Base-by-base conservation (phyloP, 345 rosid genomes). In the Dimocarpus longan region DNA sequence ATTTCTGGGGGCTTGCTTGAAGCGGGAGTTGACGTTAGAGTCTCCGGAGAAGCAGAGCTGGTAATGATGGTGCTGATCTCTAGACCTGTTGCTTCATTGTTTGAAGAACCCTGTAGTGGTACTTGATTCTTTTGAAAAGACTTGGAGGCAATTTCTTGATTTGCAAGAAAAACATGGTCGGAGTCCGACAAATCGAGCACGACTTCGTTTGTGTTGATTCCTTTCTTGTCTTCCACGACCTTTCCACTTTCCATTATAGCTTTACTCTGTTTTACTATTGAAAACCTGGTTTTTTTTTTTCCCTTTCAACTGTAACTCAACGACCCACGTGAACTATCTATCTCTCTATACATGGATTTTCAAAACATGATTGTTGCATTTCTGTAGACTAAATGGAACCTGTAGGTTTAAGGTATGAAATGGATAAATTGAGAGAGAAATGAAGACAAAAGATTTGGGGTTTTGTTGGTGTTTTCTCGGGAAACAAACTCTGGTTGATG, bases 1-100 rank as follows among this genome's bases (percentile, higher is more conserved):
- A 80, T 66, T 77, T 66, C 83, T 8, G 87, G 87, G 12, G 91
- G 88, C 79, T 76, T 86, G 66, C 37, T 40, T 43, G 81, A 19
- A 70, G 69, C 54, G 22, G 86, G 77, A 68, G 76, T 82, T 63
- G 42, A 46, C 2, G 48, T 81, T 37, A 43, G 22, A 42, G 21
- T 28, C 39, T 85, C 87, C 2, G 81, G 78, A 72, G 85, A 68
- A 43, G 87, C 62, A 70, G 85, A 73, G 32, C 63, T 26, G 18
- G 66, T 26, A 32, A 68, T 71, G 19, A 62, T 76, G 9, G 83
- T 77, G 12, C 65, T 76, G 48, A 44, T 76, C 70, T 80, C 70
- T 18, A 52, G 24, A 46, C 73, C 80, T 76, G 78, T 50, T 32
- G 77, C 50, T 66, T 84, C 86, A 76, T 54, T 59, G 59, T 66